Percentiles rank a stretch among this genome's conserved stretches.
phyloP scores from a whole-genome alignment of 257 asterid species.

The Penstemon barbatus region DNA sequence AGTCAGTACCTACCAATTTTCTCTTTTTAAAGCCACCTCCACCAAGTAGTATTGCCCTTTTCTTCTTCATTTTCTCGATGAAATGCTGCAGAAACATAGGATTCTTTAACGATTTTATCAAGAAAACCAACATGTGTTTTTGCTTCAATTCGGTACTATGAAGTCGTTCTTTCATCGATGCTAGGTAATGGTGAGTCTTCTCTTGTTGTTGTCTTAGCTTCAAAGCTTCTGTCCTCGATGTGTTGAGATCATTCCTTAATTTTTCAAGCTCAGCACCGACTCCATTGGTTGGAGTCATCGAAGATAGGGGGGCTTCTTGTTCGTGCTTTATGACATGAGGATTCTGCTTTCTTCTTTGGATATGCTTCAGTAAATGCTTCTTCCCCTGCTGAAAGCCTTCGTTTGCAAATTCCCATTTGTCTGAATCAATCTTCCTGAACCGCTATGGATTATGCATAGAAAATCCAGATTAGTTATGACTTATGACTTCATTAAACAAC shows the following conservation, averaged over 20 bases:
- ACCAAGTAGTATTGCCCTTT: slow-evolving; percentile 13
- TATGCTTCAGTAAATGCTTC: slow-evolving; percentile 72
- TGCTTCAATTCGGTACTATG: slow-evolving; percentile 48
- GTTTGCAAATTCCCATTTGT: slow-evolving; percentile 88
- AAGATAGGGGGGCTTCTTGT: slow-evolving; percentile 28
- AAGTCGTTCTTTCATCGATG: slow-evolving; percentile 47
- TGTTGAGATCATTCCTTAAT: slow-evolving; percentile 45
- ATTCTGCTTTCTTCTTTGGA: slow-evolving; percentile 68
- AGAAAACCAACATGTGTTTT: slow-evolving; percentile 43
- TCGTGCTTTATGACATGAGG: slow-evolving; percentile 36
- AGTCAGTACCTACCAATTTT: slow-evolving; percentile 1
- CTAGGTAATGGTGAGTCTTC: slow-evolving; percentile 40
- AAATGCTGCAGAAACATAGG: slow-evolving; percentile 41
- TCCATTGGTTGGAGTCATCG: slow-evolving; percentile 38
- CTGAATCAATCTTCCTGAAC: slow-evolving; percentile 84
- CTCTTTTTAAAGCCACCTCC: slow-evolving; percentile 35
- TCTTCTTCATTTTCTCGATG: slow-evolving; percentile 38
- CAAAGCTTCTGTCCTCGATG: slow-evolving; percentile 45
- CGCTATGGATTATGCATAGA: slow-evolving; percentile 40
- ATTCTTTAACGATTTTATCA: slow-evolving; percentile 51
- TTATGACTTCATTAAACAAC: not conserved
- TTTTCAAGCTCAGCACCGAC: slow-evolving; percentile 51
- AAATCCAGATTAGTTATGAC: slow-evolving; percentile 14
- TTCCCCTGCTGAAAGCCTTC: slow-evolving; percentile 68
- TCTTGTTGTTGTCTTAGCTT: slow-evolving; percentile 66